phyloP scores from a whole-genome alignment of 2,329 filamentous ascomycete genomes.

The Botryotinia convoluta region DNA sequence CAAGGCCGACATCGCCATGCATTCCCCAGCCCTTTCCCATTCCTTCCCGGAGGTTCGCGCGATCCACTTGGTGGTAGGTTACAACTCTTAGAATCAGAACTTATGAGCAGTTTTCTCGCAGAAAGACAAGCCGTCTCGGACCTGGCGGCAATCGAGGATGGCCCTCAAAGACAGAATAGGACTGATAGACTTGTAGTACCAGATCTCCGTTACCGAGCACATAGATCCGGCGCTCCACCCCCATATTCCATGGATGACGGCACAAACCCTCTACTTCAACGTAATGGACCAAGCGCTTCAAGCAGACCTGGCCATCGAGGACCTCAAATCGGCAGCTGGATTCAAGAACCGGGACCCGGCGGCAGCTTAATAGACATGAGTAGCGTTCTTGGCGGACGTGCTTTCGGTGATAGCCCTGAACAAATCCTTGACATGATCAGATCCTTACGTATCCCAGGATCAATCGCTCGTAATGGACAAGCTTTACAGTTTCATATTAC shows the following conservation, averaged over 20 bases:
- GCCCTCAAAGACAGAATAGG: conserved; percentile 19
- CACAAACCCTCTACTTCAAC: conserved; percentile 80
- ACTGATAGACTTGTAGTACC: conserved; percentile 39
- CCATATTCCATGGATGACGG: conserved; percentile 71
- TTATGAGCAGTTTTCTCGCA: neutral
- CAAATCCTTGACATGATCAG: conserved; percentile 37
- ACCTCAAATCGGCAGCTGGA: conserved; percentile 48
- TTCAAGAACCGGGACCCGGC: conserved; percentile 48
- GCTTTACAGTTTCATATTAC: conserved; percentile 61
- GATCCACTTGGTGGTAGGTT: conserved; percentile 52
- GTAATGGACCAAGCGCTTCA: conserved; percentile 44
- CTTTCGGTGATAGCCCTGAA: conserved; percentile 36
- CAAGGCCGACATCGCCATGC: conserved; percentile 55
- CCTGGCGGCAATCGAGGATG: neutral
- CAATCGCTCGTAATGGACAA: conserved; percentile 45
- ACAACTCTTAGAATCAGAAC: conserved; percentile 21
- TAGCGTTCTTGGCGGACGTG: conserved; percentile 34
- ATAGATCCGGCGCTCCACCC: conserved; percentile 49
- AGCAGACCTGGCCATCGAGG: conserved; percentile 48
- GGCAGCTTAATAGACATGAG: conserved; percentile 34
- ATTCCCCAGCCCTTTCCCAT: conserved; percentile 60
- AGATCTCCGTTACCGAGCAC: conserved; percentile 46
- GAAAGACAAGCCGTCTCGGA: neutral
- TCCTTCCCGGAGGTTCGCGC: conserved; percentile 56
- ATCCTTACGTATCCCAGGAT: conserved; percentile 37